Percentiles rank a stretch among this genome's conserved stretches.
Conservation (phyloP, 2,329 filamentous ascomycete genomes). For the Aspergillus sp. region DNA sequence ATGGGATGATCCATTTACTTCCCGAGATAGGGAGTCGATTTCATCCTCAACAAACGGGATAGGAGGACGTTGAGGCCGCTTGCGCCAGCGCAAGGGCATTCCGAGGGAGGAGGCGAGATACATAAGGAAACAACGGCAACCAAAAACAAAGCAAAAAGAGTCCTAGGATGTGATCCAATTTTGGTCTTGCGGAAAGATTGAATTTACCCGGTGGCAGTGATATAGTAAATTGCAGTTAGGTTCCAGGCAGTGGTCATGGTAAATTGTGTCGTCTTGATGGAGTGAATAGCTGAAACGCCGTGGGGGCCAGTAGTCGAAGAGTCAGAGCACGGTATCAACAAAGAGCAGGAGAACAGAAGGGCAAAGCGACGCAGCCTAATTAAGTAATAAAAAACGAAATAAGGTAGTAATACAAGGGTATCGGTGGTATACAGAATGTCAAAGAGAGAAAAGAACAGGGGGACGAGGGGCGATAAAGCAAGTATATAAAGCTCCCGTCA, state of each 20-base stretch:
- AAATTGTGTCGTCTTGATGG: conserved; percentile 15
- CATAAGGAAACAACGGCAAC: conserved; percentile 10
- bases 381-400: conserved; percentile 14
- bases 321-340: conserved; percentile 8
- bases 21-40: conserved; percentile 40
- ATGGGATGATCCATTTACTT: conserved; percentile 34
- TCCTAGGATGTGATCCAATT: conserved; percentile 2
- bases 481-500: conserved; percentile 16
- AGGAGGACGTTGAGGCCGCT: conserved; percentile 41
- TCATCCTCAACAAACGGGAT: conserved; percentile 48
- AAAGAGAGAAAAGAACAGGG: neutral
- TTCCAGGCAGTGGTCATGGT: conserved; percentile 24
- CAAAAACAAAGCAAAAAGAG: conserved; percentile 9
- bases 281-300: conserved; percentile 8
- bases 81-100: conserved; percentile 27
- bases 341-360: conserved; percentile 3
- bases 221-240: conserved; percentile 20
- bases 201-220: conserved; percentile 22
- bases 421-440: conserved; percentile 13
- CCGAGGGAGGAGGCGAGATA: conserved; percentile 7
- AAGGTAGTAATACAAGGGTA: conserved; percentile 15
- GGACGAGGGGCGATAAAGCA: conserved; percentile 3
- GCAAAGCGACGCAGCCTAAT: conserved; percentile 8
- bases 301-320: conserved; percentile 8
- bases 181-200: conserved; percentile 1